These are phyloP conservation scores for Leccinum pallidistipes DNA, from an alignment of 1,284 basidiomycete species.

Conservation along the genomic window DNA sequence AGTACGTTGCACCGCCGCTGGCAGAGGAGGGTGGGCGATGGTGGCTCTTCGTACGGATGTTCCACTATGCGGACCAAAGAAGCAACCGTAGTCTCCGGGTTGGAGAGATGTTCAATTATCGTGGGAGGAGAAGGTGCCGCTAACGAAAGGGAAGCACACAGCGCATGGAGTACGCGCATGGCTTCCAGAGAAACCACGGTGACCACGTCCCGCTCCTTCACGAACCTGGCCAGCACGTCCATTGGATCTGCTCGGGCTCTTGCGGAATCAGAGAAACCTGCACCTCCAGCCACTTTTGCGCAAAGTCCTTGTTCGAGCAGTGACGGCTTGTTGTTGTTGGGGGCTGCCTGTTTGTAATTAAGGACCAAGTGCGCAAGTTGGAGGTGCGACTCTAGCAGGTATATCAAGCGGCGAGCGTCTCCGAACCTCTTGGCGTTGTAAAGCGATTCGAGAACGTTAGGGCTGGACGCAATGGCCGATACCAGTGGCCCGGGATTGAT, in stretches of 20 bases:
- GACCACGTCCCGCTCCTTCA: conserved; percentile 63
- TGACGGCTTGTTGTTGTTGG: conserved; percentile 47
- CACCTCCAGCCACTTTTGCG: conserved; percentile 53
- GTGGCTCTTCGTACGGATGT: conserved; percentile 66
- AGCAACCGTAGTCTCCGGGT: conserved; percentile 66
- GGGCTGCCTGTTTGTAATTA: conserved; percentile 53
- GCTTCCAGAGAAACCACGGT: conserved; percentile 60
- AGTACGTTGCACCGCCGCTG: too few relatives aligned
- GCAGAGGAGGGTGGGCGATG: too few relatives aligned
- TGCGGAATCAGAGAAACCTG: conserved; percentile 46
- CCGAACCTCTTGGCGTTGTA: conserved; percentile 62
- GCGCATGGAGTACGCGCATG: conserved; percentile 61
- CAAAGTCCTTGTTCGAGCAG: conserved; percentile 77
- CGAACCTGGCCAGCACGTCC: conserved; percentile 66
- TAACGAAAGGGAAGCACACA: conserved; percentile 65
- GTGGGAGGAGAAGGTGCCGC: conserved; percentile 61
- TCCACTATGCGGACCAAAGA: conserved; percentile 64
- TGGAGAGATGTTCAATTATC: conserved; percentile 70
- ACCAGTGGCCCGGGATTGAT: conserved; percentile 66
- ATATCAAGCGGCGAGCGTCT: conserved; percentile 69
- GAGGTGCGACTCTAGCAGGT: conserved; percentile 66
- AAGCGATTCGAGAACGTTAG: conserved; percentile 57
- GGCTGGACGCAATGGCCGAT: conserved; percentile 61
- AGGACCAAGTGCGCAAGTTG: conserved; percentile 61
- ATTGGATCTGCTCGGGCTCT: conserved; percentile 61